Base-by-base conservation (phyloP, 116 monocot genomes). In the Dioscorea cayenensis region DNA sequence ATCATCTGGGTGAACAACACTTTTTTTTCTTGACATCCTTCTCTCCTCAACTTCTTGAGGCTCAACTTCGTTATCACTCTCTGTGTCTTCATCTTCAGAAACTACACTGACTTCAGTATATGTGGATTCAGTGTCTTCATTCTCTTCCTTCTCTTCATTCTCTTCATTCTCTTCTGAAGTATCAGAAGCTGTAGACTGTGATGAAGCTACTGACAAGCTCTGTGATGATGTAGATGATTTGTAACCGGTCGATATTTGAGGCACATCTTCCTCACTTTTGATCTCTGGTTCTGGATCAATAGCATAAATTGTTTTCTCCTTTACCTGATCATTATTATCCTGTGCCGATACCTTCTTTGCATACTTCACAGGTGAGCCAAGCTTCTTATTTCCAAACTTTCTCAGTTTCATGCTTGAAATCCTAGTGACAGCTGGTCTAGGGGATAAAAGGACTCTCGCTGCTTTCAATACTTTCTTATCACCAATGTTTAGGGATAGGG, bases 251-350 rank as follows among this genome's bases (percentile, higher is more conserved):
- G 21, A 25, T 19, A 8, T 59, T 49, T 65, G 72, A 38, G 66
- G 75, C 27, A 52, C 16, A 8, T 37, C 23, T 14, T 71, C 67
- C 10, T 14, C 12, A 37, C 73, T 72, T 49, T 12, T 49, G 1
- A 50, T 62, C n/a, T 65, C 79, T 64, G 20, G 4, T 71, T 78
- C 74, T 32, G 66, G 50, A 32, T 78, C 76, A 20, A 83, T 32
- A 16, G 64, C 63, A 71, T 79, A 50, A 2, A 81, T 11, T 16
- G 72, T 76, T 69, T 81, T 87, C 66, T 81, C 83, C 70, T 79
- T 72, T 25, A 43, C n/a, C 22, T 64, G 72, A 25, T 64, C 75
- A 50, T 11, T 29, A 32, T 4, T 21, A 17, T 75, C 43, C 4
- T 28, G 21, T 48, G 58, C 71, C 60, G 27, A 48, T 49, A 27